Conservation (phyloP, 202 grass and related monocot species). For the Carex arenaria region DNA sequence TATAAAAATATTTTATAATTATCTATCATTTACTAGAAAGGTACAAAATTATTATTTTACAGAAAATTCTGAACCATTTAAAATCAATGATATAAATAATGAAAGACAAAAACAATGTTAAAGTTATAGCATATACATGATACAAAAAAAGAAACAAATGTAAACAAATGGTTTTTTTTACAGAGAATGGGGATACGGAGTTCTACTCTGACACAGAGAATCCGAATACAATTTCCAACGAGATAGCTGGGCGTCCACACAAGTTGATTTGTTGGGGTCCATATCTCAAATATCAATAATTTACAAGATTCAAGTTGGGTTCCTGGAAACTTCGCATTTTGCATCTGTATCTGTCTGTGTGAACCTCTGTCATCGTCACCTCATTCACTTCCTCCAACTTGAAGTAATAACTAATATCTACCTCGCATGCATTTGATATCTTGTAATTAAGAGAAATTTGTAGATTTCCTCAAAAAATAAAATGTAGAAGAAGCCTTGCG, state of each 20-base stretch:
- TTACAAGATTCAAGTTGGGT: background rate
- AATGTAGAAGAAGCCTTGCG: background rate
- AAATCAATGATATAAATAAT: background rate
- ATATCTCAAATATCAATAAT: background rate
- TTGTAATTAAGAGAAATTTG: background rate
- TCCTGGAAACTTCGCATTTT: background rate
- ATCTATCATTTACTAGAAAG: too few relatives aligned
- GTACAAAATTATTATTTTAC: too few relatives aligned
- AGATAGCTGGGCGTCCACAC: background rate
- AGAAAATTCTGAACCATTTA: too few relatives aligned
- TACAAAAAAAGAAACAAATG: too few relatives aligned
- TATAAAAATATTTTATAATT: too few relatives aligned
- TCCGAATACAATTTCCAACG: background rate
- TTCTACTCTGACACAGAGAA: background rate
- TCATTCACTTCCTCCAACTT: background rate
- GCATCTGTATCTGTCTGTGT: background rate
- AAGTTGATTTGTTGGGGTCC: background rate
- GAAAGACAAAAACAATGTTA: background rate
- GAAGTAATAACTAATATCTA: background rate
- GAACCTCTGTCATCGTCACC: background rate
- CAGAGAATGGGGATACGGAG: background rate
- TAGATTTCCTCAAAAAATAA: background rate
- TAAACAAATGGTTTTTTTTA: too few relatives aligned
- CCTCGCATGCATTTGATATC: background rate
- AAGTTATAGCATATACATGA: background rate